Percentiles rank a stretch among this genome's conserved stretches.
phyloP scores from a whole-genome alignment of 2,329 filamentous ascomycete species.

The Cryphonectria japonica region DNA sequence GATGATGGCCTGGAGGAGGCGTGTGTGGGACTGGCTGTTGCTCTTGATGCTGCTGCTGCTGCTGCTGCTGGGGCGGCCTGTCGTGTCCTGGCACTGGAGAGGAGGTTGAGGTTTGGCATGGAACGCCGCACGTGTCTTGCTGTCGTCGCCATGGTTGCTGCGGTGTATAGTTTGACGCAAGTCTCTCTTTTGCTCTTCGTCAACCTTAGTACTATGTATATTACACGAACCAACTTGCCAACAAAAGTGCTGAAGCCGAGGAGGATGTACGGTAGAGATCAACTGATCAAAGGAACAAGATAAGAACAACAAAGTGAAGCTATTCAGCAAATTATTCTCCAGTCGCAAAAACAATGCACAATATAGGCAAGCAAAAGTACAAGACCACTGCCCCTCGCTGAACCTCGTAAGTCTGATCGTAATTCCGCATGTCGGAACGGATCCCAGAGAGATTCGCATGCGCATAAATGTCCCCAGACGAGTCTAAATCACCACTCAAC shows the following conservation, averaged over 20 bases:
- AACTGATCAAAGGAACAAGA: not conserved
- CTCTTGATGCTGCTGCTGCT: not conserved
- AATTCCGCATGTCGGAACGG: not conserved
- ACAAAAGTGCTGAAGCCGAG: too few species aligned
- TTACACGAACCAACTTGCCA: too few species aligned
- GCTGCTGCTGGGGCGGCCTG: not conserved
- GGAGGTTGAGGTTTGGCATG: slow-evolving; percentile 17
- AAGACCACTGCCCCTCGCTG: too few species aligned
- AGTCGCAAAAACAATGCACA: not conserved
- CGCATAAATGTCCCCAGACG: not conserved
- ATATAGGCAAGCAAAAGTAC: not conserved
- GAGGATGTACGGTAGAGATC: too few species aligned
- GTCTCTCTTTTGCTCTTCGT: not conserved
- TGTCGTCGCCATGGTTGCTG: slow-evolving; percentile 21
- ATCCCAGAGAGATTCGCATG: not conserved
- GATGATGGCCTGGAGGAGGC: not conserved
- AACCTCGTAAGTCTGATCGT: not conserved
- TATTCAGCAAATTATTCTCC: not conserved
- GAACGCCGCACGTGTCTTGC: slow-evolving; percentile 25
- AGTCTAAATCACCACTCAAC: too few species aligned
- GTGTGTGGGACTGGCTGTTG: slow-evolving; percentile 11
- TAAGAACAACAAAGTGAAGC: not conserved
- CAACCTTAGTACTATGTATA: too few species aligned
- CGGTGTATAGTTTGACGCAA: not conserved
- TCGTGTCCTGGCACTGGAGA: slow-evolving; percentile 3